These are phyloP conservation scores for Cymbidium sinense DNA, from an alignment of 106 monocot genomes.

Conservation along the genomic window DNA sequence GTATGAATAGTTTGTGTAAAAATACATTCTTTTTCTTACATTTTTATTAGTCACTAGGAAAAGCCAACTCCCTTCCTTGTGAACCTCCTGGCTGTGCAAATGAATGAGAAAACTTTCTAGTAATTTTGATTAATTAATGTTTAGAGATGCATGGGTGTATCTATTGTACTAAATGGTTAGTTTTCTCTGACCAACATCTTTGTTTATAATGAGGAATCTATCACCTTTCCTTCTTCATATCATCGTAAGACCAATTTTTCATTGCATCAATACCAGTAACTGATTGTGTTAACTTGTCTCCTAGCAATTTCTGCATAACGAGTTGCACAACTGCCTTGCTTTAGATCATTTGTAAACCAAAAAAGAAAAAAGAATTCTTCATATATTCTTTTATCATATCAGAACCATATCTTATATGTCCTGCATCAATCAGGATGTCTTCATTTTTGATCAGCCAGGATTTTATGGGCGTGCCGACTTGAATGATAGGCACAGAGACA, in stretches of 20 bases:
- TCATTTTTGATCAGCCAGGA: conserved; percentile 19
- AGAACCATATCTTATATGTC: not conserved
- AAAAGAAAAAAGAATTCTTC: not conserved
- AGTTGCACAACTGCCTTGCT: not conserved
- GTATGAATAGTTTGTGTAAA: not conserved
- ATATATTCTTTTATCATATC: not conserved
- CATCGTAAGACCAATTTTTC: not conserved
- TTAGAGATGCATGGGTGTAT: not conserved
- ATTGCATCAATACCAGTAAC: not conserved
- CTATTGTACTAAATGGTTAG: not conserved
- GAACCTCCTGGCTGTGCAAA: too few species aligned
- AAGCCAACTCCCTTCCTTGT: too few species aligned
- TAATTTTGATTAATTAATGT: not conserved
- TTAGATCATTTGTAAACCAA: not conserved
- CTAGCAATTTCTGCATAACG: not conserved
- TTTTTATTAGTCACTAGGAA: not conserved
- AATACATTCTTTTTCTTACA: not conserved
- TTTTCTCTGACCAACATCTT: not conserved
- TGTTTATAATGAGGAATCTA: too few species aligned
- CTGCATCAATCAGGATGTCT: conserved; percentile 20
- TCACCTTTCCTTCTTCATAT: not conserved
- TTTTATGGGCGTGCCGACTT: conserved; percentile 20
- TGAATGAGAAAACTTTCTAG: too few species aligned
- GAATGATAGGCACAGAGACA: conserved; percentile 54
- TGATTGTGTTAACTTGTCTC: not conserved